Evolutionary conservation across 352 stramenopile species (phyloP).

Genomic region (Pythium sukuiense): DNA sequence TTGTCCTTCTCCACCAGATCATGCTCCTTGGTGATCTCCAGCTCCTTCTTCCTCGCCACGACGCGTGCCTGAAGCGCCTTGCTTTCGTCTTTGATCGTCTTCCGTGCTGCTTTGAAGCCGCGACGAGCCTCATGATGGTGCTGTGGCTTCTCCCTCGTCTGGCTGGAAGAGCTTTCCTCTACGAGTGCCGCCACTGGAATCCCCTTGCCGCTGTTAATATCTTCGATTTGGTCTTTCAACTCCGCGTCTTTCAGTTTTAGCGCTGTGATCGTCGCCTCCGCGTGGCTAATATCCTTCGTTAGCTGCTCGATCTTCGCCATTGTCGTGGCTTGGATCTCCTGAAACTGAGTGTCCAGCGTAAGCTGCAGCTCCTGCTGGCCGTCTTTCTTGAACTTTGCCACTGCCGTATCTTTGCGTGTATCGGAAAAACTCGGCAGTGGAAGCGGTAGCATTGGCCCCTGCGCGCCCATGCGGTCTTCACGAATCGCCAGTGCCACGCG

Average conservation of each 20-base stretch:
- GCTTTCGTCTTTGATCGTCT: constrained; percentile 46
- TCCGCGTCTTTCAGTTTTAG: constrained; percentile 34
- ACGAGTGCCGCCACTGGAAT: not conserved
- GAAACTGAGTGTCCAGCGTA: constrained; percentile 31
- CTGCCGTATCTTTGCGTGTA: constrained; percentile 23
- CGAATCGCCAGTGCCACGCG: constrained; percentile 42
- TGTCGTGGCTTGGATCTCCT: not conserved
- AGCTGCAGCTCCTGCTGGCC: constrained; percentile 23
- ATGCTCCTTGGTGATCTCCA: constrained; percentile 29
- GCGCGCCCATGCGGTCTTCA: constrained; percentile 30
- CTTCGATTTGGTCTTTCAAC: constrained; percentile 50
- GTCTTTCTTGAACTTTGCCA: constrained; percentile 44
- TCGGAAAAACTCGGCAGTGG: constrained; percentile 25
- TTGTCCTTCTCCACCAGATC: constrained; percentile 27
- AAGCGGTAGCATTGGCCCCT: constrained; percentile 27
- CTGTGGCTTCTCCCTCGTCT: constrained; percentile 9
- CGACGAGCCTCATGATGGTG: constrained; percentile 36
- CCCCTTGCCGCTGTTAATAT: constrained; percentile 57
- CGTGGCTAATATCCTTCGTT: constrained; percentile 11
- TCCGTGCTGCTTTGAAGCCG: constrained; percentile 40
- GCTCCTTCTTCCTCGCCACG: constrained; percentile 33
- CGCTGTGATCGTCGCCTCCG: constrained; percentile 17
- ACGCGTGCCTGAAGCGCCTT: constrained; percentile 37
- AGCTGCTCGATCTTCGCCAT: constrained; percentile 26
- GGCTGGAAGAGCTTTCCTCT: not conserved